Percentiles rank a stretch among this genome's conserved stretches.
These are phyloP conservation scores for Hypholoma sublateritium DNA, from an alignment of 768 basidiomycete species.

Conservation along the genomic window DNA sequence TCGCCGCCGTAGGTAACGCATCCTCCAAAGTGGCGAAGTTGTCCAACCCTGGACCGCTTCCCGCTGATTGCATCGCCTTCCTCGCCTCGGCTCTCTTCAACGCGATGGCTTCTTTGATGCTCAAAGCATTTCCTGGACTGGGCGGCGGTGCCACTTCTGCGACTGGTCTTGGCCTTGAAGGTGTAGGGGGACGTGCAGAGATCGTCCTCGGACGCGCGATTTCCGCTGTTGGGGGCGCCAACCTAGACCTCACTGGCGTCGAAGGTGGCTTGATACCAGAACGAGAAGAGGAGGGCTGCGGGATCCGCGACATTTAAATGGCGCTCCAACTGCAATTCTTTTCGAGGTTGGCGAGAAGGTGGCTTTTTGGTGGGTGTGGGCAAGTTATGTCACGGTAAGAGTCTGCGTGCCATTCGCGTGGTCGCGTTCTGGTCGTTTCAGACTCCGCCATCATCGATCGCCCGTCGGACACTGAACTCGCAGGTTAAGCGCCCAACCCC, in stretches of 20 bases:
- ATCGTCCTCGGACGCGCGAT: conserved; percentile 19
- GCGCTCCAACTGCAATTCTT: no score
- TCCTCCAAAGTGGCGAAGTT: conserved; percentile 49
- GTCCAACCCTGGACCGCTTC: conserved; percentile 19
- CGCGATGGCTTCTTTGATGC: conserved; percentile 78
- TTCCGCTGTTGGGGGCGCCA: conserved; percentile 13
- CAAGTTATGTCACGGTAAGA: no score
- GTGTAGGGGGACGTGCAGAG: conserved; percentile 22
- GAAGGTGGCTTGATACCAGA: conserved; percentile 26
- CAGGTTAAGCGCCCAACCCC: background rate
- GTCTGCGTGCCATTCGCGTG: background rate
- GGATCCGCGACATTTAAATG: conserved; percentile 33
- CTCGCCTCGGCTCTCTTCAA: conserved; percentile 77
- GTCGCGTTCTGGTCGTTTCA: background rate
- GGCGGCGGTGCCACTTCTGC: conserved; percentile 4
- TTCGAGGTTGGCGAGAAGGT: no score
- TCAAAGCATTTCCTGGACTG: conserved; percentile 30
- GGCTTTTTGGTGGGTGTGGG: no score
- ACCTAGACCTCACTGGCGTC: conserved; percentile 24
- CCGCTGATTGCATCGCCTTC: conserved; percentile 43
- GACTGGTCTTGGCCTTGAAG: conserved; percentile 10
- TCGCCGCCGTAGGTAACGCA: conserved; percentile 35
- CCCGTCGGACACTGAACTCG: background rate
- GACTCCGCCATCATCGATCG: background rate
- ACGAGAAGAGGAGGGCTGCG: conserved; percentile 31